phyloP scores from a whole-genome alignment of 768 basidiomycete species.

The Mycena alexandri region DNA sequence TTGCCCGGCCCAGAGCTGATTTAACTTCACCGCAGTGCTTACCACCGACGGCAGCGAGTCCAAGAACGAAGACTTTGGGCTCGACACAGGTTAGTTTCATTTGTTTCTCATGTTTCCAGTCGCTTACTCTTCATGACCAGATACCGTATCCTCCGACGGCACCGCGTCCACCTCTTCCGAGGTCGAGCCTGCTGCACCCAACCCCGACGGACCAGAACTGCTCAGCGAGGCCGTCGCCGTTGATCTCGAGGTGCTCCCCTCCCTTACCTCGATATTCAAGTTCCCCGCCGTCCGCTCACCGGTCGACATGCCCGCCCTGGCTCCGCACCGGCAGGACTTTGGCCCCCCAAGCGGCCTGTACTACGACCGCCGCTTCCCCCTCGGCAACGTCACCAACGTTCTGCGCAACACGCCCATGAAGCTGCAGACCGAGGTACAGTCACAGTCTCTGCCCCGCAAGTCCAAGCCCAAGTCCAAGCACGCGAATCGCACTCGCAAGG shows the following conservation, averaged over 20 bases:
- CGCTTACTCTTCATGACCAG: not conserved
- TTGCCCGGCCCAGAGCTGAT: not conserved
- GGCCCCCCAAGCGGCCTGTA: conserved; percentile 9
- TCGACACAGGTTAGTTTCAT: not conserved
- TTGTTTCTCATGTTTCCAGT: not conserved
- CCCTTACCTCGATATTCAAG: conserved; percentile 25
- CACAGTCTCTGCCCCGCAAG: not conserved
- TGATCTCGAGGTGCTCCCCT: conserved; percentile 11
- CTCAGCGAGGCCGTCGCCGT: conserved; percentile 1
- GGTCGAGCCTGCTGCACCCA: not conserved
- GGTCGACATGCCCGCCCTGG: not conserved
- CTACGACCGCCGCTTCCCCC: conserved; percentile 19
- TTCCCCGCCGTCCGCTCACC: conserved; percentile 3
- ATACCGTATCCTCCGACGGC: not conserved
- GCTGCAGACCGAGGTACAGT: not conserved
- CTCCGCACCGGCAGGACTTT: conserved; percentile 2
- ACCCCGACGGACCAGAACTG: conserved; percentile 4
- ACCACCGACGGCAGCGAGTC: not conserved
- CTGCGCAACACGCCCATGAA: not conserved
- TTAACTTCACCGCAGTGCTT: not conserved
- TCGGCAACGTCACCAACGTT: conserved; percentile 23
- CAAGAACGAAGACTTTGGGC: not conserved
- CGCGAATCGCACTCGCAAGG: not conserved
- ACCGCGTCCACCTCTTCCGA: too few species aligned
- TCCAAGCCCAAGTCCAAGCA: not conserved